Evolutionary conservation across 2,329 filamentous ascomycete species (phyloP).

Genomic region (Xylariaceae sp.): DNA sequence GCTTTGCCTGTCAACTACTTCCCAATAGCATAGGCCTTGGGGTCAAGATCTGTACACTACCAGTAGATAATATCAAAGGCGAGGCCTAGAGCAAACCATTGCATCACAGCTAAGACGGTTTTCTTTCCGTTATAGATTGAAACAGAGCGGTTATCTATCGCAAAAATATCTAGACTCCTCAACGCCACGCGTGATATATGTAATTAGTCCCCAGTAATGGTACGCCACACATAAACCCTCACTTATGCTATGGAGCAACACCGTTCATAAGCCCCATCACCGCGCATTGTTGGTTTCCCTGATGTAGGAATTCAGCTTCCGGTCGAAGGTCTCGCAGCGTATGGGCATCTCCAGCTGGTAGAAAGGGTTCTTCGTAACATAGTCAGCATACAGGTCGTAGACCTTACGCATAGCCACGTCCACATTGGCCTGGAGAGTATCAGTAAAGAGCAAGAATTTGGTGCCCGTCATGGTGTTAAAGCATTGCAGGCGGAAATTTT

Average conservation of each 20-base stretch:
- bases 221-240: not conserved
- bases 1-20: constrained; percentile 11
- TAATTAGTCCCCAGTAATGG: constrained; percentile 10
- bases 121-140: constrained; percentile 18
- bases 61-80: constrained; percentile 31
- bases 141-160: not conserved
- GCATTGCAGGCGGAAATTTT: constrained; percentile 94
- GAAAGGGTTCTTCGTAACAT: constrained; percentile 99
- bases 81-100: constrained; percentile 24
- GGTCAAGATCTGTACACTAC: constrained; percentile 38
- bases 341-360: constrained; percentile 98
- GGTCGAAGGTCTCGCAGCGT: constrained; percentile 92
- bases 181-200: constrained; percentile 38
- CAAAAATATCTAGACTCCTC: constrained; percentile 23
- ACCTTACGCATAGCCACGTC: constrained; percentile 83
- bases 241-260: not conserved
- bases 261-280: constrained; percentile 43
- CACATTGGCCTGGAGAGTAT: constrained; percentile 83
- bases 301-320: constrained; percentile 81
- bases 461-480: constrained; percentile 93
- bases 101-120: not conserved
- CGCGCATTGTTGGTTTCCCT: constrained; percentile 69
- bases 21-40: constrained; percentile 25
- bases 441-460: constrained; percentile 96
- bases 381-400: constrained; percentile 95